phyloP scores from a whole-genome alignment of 2,329 filamentous ascomycete genomes.

The Dothideomycetidae sp. region DNA sequence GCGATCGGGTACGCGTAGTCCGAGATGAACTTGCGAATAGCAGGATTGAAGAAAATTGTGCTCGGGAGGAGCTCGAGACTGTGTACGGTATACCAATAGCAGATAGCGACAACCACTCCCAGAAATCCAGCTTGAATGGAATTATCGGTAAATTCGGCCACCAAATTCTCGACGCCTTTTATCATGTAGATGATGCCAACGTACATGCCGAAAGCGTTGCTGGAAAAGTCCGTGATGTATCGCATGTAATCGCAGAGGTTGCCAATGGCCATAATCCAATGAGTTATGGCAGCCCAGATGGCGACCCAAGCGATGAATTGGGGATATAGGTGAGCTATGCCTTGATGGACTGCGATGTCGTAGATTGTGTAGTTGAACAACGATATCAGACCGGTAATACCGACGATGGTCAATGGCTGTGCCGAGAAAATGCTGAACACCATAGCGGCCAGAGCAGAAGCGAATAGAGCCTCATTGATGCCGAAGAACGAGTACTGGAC shows the following conservation, averaged over 20 bases:
- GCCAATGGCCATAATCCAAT: conserved; percentile 40
- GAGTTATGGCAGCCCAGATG: conserved; percentile 44
- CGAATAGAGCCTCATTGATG: conserved; percentile 42
- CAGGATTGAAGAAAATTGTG: conserved; percentile 31
- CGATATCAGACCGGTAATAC: conserved; percentile 41
- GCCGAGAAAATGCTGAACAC: conserved; percentile 39
- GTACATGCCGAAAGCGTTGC: conserved; percentile 40
- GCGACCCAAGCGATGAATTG: conserved; percentile 42
- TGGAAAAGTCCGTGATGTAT: conserved; percentile 44
- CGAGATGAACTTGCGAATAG: conserved; percentile 32
- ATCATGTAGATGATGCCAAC: conserved; percentile 43
- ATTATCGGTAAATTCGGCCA: conserved; percentile 35
- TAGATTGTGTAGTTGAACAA: conserved; percentile 47
- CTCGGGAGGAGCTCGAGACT: conserved; percentile 35
- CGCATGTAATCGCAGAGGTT: conserved; percentile 45
- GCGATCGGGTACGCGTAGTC: conserved; percentile 41
- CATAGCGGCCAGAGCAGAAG: conserved; percentile 41
- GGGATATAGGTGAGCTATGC: conserved; percentile 35
- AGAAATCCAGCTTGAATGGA: conserved; percentile 31
- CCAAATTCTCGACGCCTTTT: conserved; percentile 43
- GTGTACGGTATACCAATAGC: conserved; percentile 39
- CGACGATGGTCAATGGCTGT: conserved; percentile 43
- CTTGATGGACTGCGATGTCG: conserved; percentile 38
- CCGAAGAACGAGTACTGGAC: conserved; percentile 40
- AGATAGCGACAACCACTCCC: conserved; percentile 36